Conservation (phyloP, 371 early-diverging fungal species). For the Haplosporangium sp. region DNA sequence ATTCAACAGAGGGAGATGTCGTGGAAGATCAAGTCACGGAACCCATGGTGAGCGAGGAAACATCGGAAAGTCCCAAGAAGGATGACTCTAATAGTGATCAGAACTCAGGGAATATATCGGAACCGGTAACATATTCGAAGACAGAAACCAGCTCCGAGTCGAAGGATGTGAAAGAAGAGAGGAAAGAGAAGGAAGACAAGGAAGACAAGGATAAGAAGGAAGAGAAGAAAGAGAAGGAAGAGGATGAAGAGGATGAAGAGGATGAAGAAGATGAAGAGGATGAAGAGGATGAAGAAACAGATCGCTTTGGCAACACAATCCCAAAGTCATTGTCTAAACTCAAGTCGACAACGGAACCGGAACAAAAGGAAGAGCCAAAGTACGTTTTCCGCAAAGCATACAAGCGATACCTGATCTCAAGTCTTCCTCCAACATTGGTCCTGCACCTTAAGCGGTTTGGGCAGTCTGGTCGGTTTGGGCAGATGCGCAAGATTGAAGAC, state of each 20-base stretch:
- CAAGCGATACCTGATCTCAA: slow-evolving; percentile 53
- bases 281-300: slow-evolving; percentile 10
- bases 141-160: too few species aligned
- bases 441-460: slow-evolving; percentile 73
- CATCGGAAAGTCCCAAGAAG: too few species aligned
- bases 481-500: slow-evolving; percentile 55
- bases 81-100: too few species aligned
- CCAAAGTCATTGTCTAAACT: neutral
- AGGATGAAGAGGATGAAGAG: slow-evolving; percentile 13
- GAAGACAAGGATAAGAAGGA: neutral
- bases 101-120: too few species aligned
- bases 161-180: neutral
- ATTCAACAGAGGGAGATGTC: slow-evolving; percentile 3
- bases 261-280: neutral
- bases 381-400: slow-evolving; percentile 43
- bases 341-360: neutral
- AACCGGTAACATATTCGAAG: too few species aligned
- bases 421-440: slow-evolving; percentile 62
- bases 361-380: slow-evolving; percentile 8
- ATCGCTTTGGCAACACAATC: slow-evolving; percentile 26
- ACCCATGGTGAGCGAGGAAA: too few species aligned
- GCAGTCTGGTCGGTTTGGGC: slow-evolving; percentile 51
- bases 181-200: neutral
- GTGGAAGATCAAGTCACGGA: slow-evolving; percentile 17
- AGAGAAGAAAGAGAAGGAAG: neutral